Evolutionary conservation across 2,329 filamentous ascomycete species (phyloP).

Genomic region (Cladophialophora immunda): DNA sequence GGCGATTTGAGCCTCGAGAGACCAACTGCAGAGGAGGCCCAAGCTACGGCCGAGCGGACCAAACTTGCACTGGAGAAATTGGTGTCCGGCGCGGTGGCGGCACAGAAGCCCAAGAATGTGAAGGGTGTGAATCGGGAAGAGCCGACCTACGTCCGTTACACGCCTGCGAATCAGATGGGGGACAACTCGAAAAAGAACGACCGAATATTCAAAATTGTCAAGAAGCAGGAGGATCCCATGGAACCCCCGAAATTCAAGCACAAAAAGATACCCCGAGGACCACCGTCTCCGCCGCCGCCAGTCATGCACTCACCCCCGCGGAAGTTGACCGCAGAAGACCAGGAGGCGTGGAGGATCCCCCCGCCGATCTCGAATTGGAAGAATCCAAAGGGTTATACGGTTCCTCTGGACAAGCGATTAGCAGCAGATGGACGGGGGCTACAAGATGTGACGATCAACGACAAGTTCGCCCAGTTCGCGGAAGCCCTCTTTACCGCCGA

Average conservation of each 20-base stretch:
- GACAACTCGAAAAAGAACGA: slow-evolving; percentile 85
- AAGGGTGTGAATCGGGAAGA: slow-evolving; percentile 82
- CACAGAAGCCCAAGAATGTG: slow-evolving; percentile 94
- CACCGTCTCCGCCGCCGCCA: slow-evolving; percentile 89
- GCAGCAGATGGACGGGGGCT: slow-evolving; percentile 91
- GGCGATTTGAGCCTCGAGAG: slow-evolving; percentile 88
- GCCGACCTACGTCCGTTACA: slow-evolving; percentile 94
- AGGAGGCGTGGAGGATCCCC: slow-evolving; percentile 93
- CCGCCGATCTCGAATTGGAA: slow-evolving; percentile 98
- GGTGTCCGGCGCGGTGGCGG: slow-evolving; percentile 83
- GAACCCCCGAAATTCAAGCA: slow-evolving; percentile 98
- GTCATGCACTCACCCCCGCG: slow-evolving; percentile 94
- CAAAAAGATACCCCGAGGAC: slow-evolving; percentile 92
- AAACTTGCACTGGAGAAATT: slow-evolving; percentile 83
- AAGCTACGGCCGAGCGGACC: slow-evolving; percentile 84
- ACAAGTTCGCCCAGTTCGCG: slow-evolving; percentile 96
- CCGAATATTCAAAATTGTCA: slow-evolving; percentile 97
- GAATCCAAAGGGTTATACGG: slow-evolving; percentile 97
- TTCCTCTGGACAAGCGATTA: slow-evolving; percentile 92
- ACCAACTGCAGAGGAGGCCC: slow-evolving; percentile 84
- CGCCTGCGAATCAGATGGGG: slow-evolving; percentile 96
- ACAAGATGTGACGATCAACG: slow-evolving; percentile 95
- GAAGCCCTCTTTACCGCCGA: slow-evolving; percentile 95
- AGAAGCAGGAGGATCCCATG: slow-evolving; percentile 91
- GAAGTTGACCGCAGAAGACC: slow-evolving; percentile 95